These are phyloP conservation scores for Ustilago curta DNA, from an alignment of 1,284 basidiomycete species.

Conservation along the genomic window DNA sequence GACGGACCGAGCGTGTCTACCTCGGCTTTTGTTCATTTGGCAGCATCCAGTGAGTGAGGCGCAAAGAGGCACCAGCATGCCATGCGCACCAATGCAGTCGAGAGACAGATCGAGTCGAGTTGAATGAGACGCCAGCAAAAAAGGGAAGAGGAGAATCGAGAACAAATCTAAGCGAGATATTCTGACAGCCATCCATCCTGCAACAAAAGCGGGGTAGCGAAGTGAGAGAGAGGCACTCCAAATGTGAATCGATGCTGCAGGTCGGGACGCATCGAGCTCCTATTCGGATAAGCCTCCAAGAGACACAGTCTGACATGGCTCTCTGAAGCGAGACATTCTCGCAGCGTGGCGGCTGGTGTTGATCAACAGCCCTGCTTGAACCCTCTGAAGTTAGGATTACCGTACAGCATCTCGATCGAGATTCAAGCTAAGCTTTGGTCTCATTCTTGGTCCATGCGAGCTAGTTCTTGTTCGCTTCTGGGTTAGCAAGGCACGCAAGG, in stretches of 20 bases:
- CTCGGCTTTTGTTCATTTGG: too few species aligned
- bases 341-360: neutral
- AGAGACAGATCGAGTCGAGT: neutral
- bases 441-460: too few species aligned
- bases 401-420: too few species aligned
- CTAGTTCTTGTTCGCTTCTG: too few species aligned
- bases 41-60: too few species aligned
- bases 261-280: slow-evolving; percentile 5
- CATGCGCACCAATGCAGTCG: too few species aligned
- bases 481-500: too few species aligned
- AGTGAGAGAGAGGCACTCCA: neutral
- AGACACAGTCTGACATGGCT: neutral
- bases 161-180: neutral
- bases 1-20: too few species aligned
- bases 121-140: neutral
- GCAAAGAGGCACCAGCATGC: too few species aligned
- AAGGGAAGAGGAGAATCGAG: neutral
- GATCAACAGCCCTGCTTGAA: too few species aligned
- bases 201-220: neutral
- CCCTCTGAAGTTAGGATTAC: too few species aligned
- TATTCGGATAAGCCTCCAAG: neutral
- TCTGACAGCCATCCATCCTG: neutral
- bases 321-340: slow-evolving; percentile 1
- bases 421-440: too few species aligned
- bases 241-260: slow-evolving; percentile 1